Base-by-base conservation (phyloP, 352 stramenopile genomes). In the Elongisporangium anandrum region DNA sequence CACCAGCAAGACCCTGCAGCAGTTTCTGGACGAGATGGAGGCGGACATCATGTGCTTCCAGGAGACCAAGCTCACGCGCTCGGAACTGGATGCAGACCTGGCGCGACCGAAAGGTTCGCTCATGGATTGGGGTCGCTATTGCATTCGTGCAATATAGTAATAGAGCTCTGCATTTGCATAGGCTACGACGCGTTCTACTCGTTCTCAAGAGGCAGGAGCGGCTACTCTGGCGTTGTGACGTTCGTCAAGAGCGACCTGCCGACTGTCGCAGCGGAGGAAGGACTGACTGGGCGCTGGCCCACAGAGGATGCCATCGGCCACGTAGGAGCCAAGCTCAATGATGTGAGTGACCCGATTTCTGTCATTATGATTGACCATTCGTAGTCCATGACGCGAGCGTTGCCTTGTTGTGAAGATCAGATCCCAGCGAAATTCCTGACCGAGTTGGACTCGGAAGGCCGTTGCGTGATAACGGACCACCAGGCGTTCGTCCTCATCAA, bases 401-500 rank as follows among this genome's bases (percentile, higher is more conserved):
- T 38, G 19, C 50, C 15, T 20, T 20, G 2, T n/a, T 47, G 19
- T 49, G 39, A 41, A 41, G 8, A 9, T 5, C 50, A 92, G 81
- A 63, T 90, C n/a, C 60, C 75, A 3, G 51, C 75, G 0, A 82
- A 81, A 64, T 19, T 82, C 15, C 59, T 91, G 65, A 80, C 61
- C 10, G 70, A 90, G 19, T 60, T 94, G 48, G 85, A 94, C 48
- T 71, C 74, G 19, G 90, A 97, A 69, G 90, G 90, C 4, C 79
- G 90, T 2, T 88, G 87, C 56, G 66, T 97, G 19, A 87, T 96
- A 55, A 97, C 88, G 5, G 86, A 96, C 59, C 88, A 97, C 61
- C 60, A 77, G 51, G 66, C 83, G n/a, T 97, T 96, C 65, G 79
- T 97, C 34, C 69, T 97, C 16, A 52, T 97, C 39, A 97, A 97